These are phyloP conservation scores for Hura crepitans DNA, from an alignment of 441 rosid genomes.

Conservation along the genomic window DNA sequence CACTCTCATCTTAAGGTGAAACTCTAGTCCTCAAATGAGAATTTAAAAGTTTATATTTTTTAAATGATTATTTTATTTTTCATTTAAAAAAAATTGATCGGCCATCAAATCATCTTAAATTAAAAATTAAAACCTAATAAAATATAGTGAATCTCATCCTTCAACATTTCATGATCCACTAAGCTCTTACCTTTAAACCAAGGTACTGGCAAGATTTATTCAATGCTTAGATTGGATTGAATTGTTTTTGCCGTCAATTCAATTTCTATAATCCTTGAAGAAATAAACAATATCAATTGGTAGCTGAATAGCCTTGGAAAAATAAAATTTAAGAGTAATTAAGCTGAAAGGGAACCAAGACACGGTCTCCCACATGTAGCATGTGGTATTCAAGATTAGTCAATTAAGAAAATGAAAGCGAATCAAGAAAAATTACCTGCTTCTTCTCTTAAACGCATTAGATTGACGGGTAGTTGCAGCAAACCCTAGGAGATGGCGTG, in stretches of 20 bases:
- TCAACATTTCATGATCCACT: too few relatives aligned
- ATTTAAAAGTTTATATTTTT: too few relatives aligned
- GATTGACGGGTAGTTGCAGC: constrained; percentile 28
- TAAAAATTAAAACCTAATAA: too few relatives aligned
- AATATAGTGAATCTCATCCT: too few relatives aligned
- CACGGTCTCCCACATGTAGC: constrained; percentile 84
- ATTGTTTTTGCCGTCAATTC: constrained; percentile 5
- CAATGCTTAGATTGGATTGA: background rate
- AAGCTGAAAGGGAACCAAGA: constrained; percentile 28
- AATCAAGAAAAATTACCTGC: constrained; percentile 32
- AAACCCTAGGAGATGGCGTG: constrained; percentile 44
- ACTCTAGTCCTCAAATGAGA: too few relatives aligned
- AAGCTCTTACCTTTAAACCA: too few relatives aligned
- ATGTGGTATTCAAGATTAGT: constrained; percentile 53
- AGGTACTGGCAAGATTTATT: too few relatives aligned
- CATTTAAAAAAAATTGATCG: too few relatives aligned
- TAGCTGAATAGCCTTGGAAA: constrained; percentile 11
- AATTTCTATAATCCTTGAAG: constrained; percentile 1
- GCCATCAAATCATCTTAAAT: too few relatives aligned
- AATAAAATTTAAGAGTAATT: constrained; percentile 1
- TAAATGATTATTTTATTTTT: too few relatives aligned
- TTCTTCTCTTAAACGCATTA: constrained; percentile 9
- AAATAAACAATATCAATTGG: constrained; percentile 4
- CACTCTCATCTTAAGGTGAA: too few relatives aligned
- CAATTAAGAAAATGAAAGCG: constrained; percentile 31